A percentile compares a stretch with the other conserved stretches of the same genome.
Evolutionary conservation across 78 protist genomes (phyloP).

Genomic region (Corallochytrium limacisporum): DNA sequence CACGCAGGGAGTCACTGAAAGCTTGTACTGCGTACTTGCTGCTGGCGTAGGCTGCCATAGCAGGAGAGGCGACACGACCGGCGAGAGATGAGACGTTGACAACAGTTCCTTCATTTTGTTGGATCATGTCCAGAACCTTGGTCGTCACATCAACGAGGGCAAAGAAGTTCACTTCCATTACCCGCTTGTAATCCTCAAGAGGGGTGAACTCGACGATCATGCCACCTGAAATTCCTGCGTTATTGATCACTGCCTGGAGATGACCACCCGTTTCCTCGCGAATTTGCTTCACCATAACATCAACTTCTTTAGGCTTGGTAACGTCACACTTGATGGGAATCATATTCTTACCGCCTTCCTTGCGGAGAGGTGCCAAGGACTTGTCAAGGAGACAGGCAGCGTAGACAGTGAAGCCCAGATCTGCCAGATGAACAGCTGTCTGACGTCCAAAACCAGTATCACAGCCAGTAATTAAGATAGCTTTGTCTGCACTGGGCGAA

Average conservation of each 20-base stretch:
- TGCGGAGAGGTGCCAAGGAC: not conserved
- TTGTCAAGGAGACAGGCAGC: not conserved
- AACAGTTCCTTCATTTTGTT: not conserved
- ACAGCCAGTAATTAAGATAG: not conserved
- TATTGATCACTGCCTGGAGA: not conserved
- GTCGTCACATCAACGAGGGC: not conserved
- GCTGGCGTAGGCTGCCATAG: not conserved
- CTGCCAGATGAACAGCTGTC: not conserved
- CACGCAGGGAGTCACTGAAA: not conserved
- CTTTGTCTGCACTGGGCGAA: no score
- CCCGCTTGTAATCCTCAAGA: not conserved
- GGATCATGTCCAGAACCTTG: not conserved
- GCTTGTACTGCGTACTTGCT: constrained; percentile 11
- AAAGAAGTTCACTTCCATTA: constrained; percentile 1
- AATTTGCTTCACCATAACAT: not conserved
- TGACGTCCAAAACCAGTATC: not conserved
- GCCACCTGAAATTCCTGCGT: not conserved
- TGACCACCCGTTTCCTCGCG: not conserved
- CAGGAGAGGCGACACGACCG: not conserved
- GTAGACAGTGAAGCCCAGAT: not conserved
- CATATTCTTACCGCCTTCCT: not conserved
- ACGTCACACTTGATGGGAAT: not conserved
- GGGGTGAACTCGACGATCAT: not conserved
- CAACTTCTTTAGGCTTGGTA: not conserved
- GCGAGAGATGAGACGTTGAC: constrained; percentile 2